phyloP scores from a whole-genome alignment of 768 basidiomycete genomes.

The Suillus paluster region DNA sequence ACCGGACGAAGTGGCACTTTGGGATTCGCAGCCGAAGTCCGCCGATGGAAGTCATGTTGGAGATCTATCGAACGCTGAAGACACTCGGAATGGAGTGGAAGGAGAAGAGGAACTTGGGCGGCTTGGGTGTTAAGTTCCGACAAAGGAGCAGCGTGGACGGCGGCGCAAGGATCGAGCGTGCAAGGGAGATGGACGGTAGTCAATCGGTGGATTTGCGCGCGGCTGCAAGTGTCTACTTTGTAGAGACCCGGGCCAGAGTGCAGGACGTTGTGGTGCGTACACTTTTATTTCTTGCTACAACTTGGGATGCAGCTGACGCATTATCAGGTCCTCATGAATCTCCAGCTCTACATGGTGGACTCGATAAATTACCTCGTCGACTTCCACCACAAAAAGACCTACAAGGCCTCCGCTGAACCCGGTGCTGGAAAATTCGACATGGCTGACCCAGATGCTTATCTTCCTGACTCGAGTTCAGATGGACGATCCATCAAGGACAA shows the following conservation, averaged over 20 bases:
- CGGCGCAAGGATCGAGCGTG: constrained; percentile 62
- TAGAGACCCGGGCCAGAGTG: constrained; percentile 90
- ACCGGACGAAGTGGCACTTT: constrained; percentile 95
- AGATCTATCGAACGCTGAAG: constrained; percentile 93
- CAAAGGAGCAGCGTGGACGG: constrained; percentile 37
- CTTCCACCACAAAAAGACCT: constrained; percentile 97
- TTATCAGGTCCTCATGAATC: constrained; percentile 89
- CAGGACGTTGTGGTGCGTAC: constrained; percentile 86
- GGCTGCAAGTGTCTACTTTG: constrained; percentile 84
- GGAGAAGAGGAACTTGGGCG: constrained; percentile 80
- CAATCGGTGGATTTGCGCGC: constrained; percentile 66
- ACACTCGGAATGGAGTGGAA: constrained; percentile 97
- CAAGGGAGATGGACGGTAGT: constrained; percentile 60
- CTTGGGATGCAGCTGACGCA: constrained; percentile 5
- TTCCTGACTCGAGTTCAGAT: constrained; percentile 58
- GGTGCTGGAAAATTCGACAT: constrained; percentile 77
- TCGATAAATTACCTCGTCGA: constrained; percentile 96
- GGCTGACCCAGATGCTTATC: constrained; percentile 36
- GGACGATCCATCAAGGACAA: constrained; percentile 60
- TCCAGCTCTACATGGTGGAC: constrained; percentile 97
- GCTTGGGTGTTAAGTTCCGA: constrained; percentile 52
- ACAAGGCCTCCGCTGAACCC: constrained; percentile 70
- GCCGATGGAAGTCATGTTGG: constrained; percentile 99
- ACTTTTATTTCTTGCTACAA: background rate
- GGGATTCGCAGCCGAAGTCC: constrained; percentile 93